Conservation (phyloP, 2,329 filamentous ascomycete species). For the Fusarium sororula region DNA sequence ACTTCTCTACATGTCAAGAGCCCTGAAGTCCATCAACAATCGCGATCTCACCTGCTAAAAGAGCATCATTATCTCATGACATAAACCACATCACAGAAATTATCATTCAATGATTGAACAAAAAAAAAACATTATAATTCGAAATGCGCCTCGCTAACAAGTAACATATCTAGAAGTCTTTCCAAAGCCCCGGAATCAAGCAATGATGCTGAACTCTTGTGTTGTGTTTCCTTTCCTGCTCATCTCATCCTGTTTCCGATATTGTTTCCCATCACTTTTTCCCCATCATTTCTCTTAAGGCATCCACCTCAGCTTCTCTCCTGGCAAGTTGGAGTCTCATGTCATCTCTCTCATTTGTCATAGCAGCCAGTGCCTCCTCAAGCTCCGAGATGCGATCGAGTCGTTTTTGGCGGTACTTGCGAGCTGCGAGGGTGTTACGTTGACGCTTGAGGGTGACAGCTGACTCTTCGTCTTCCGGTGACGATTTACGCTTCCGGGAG, state of each 20-base stretch:
- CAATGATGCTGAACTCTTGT: background rate
- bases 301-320: slow-evolving; percentile 71
- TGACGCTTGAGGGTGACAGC: slow-evolving; percentile 63
- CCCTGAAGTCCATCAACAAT: slow-evolving; percentile 38
- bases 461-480: slow-evolving; percentile 38
- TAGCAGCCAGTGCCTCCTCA: slow-evolving; percentile 66
- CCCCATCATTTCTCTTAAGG: slow-evolving; percentile 62
- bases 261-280: slow-evolving; percentile 33
- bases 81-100: background rate
- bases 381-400: slow-evolving; percentile 72
- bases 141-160: slow-evolving; percentile 19
- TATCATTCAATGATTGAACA: background rate
- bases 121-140: background rate
- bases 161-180: slow-evolving; percentile 16
- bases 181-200: slow-evolving; percentile 20
- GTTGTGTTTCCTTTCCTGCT: background rate
- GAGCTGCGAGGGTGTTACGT: slow-evolving; percentile 75
- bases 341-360: slow-evolving; percentile 70
- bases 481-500: slow-evolving; percentile 38
- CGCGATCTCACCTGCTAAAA: slow-evolving; percentile 35
- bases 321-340: slow-evolving; percentile 69
- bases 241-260: slow-evolving; percentile 28
- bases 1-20: slow-evolving; percentile 32
- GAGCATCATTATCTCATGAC: slow-evolving; percentile 28
- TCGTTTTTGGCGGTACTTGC: slow-evolving; percentile 76